Base-by-base conservation (phyloP, 2,329 filamentous ascomycete genomes). In the Ascochyta pisi region DNA sequence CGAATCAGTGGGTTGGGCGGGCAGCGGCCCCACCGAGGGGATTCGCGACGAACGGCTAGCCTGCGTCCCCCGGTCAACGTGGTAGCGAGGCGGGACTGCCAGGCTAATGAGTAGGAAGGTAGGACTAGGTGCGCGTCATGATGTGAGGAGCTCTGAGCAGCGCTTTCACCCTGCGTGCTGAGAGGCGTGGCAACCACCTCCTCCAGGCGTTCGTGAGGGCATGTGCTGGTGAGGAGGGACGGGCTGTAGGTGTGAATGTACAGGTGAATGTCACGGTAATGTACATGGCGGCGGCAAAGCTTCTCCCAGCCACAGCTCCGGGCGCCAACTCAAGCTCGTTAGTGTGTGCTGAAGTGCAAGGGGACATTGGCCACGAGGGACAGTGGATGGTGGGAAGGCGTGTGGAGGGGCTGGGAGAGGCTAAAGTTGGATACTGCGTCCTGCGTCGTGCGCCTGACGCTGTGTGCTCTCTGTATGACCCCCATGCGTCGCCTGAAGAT, bases 341-440 rank as follows among this genome's bases (percentile, higher is more conserved):
- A 54, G 51, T 44, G 46, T 16, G 29, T 42, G 46, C 7, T 26
- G 33, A 5, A 22, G 50, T 50, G 52, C 46, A 41, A 42, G 52
- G 26, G 47, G 27, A 40, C 37, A 34, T 23, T 42, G 53, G 53
- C 53, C 42, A 45, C 39, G 52, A 50, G 45, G 49, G 34, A 23
- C 27, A 24, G n/a, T 41, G 46, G 37, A 40, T 24, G 40, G 16
- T 15, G 34, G 50, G 34, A 22, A 29, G 26, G 26, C 34, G 41
- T 41, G 47, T 55, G 53, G 53, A 55, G 53, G 53, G 53, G 53
- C 53, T 55, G 53, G 53, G 53, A 50, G 37, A 2, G 22, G 26
- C 34, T 23, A 51, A 39, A 26, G 6, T 19, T 45, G 49, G 49
- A 26, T 16, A 23, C 16, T 39, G 4, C 23, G 22, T 34, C 44